Evolutionary conservation across 306 rosid genomes (phyloP), one percentile per base, ranked within the genome.

Genomic region (Neltuma alba): DNA sequence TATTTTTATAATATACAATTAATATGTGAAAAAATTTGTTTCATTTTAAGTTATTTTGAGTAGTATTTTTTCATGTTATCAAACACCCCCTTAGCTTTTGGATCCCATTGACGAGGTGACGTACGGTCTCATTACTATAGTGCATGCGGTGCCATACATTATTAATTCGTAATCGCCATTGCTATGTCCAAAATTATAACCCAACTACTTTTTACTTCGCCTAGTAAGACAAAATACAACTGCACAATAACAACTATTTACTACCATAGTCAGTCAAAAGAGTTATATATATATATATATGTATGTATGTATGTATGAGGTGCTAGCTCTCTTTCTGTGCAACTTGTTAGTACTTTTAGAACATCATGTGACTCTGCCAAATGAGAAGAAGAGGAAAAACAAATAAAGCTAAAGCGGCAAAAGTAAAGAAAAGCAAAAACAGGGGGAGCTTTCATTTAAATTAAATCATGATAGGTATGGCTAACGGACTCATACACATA

Each of bases 331-430:
- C 6, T 48, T 18, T 48, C 21, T 48, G 2, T 50, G 2, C 28
- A 7, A 60, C 30, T 34, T 36, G 72, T 62, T 38, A 6, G 4
- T 14, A 41, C 76, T 37, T 52, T 78, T 78, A 27, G 1, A 67
- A 69, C 18, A 13, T n/a, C 76, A 78, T 57, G 82, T 78, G 70
- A 78, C 27, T 14, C 38, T 23, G 13, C 38, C 57, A 28, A 50
- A 33, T n/a, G 31, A 20, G 15, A 13, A 12, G 16, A 16, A 2
- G n/a, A n/a, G n/a, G n/a, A 65, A 12, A 67, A 16, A 61, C 5
- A 36, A 33, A 33, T 25, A 20, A 63, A n/a, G 21, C 16, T 41
- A 41, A 44, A 13, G 48, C 0, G 13, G 2, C 18, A 1, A 54
- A 18, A 18, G 60, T n/a, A n/a, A n/a, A 33, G 2, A 5, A 6